phyloP scores from a whole-genome alignment of 495 filamentous ascomycete species.

The Penicillium paradoxum region DNA sequence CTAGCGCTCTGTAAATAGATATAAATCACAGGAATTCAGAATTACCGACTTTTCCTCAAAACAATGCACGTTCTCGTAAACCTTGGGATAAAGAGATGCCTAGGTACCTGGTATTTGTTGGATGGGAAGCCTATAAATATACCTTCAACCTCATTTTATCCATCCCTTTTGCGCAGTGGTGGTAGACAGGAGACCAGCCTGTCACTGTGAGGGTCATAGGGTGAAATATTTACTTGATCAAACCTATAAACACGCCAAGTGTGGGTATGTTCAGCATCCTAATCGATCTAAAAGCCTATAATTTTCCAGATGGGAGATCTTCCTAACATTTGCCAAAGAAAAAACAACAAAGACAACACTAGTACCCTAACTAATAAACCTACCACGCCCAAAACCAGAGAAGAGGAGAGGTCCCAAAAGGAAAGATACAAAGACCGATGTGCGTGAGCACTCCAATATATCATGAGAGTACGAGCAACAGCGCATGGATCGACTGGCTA shows the following conservation, averaged over 20 bases:
- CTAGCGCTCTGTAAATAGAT: conserved; percentile 27
- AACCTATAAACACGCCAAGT: too few relatives aligned
- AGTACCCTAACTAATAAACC: background rate
- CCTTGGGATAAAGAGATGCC: too few relatives aligned
- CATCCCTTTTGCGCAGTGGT: too few relatives aligned
- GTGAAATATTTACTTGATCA: background rate
- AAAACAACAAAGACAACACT: too few relatives aligned
- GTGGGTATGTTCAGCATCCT: background rate
- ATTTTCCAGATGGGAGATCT: too few relatives aligned
- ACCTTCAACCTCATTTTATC: too few relatives aligned
- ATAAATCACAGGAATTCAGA: conserved; percentile 5
- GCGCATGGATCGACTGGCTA: background rate
- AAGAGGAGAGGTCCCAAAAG: background rate
- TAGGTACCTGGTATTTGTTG: too few relatives aligned
- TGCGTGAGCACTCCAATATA: conserved; percentile 7
- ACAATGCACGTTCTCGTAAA: too few relatives aligned
- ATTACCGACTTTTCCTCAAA: background rate
- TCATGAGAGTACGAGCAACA: background rate
- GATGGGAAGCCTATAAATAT: too few relatives aligned
- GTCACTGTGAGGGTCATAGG: background rate
- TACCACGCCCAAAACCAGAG: background rate
- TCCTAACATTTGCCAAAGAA: too few relatives aligned
- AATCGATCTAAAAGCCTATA: too few relatives aligned
- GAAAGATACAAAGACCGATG: conserved; percentile 13
- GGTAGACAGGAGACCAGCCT: too few relatives aligned